Conservation (phyloP, 1,284 basidiomycete genomes). For the Anthracocystis setariae region DNA sequence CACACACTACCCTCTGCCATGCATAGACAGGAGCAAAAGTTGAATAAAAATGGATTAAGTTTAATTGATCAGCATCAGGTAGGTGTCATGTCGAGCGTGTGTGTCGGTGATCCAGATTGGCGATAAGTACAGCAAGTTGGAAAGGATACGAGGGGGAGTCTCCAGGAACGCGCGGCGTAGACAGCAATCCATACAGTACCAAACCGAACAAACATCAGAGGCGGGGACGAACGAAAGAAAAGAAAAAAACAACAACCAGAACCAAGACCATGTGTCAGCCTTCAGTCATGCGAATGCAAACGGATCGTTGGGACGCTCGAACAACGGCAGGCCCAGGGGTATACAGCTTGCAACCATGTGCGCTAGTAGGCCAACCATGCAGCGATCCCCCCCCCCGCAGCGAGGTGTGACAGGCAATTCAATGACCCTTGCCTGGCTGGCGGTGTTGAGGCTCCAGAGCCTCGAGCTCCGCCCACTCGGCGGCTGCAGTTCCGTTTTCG, state of each 20-base stretch:
- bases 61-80: conserved; percentile 11
- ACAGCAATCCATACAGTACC: conserved; percentile 1
- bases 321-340: too few relatives aligned
- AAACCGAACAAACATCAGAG: conserved; percentile 26
- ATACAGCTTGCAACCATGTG: too few relatives aligned
- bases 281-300: conserved; percentile 32
- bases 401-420: background rate
- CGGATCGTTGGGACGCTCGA: too few relatives aligned
- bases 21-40: background rate
- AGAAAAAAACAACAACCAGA: too few relatives aligned
- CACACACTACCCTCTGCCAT: too few relatives aligned
- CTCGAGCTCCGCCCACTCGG: conserved; percentile 11
- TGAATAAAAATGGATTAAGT: conserved; percentile 1
- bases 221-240: conserved; percentile 5
- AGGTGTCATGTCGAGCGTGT: conserved; percentile 1
- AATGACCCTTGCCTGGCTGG: background rate
- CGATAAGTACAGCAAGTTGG: background rate
- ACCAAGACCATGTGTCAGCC: conserved; percentile 7
- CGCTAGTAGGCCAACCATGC: background rate
- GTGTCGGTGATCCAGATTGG: conserved; percentile 4
- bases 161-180: conserved; percentile 1
- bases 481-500: conserved; percentile 4
- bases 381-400: background rate
- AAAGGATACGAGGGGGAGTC: background rate
- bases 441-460: background rate